Evolutionary conservation across 2,329 filamentous ascomycete genomes (phyloP).

Genomic region (Colletotrichum lupini): DNA sequence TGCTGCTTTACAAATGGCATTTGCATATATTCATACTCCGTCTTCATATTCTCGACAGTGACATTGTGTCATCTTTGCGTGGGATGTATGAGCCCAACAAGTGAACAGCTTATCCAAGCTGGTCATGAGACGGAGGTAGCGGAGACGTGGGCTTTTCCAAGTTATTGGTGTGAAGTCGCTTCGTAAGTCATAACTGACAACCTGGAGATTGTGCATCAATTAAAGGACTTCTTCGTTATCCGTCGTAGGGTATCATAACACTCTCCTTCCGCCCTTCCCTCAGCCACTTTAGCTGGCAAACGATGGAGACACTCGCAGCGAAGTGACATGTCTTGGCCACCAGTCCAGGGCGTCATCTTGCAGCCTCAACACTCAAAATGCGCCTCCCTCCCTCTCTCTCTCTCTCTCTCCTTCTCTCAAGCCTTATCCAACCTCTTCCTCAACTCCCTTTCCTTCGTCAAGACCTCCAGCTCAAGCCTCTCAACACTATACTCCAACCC

Average conservation of each 20-base stretch:
- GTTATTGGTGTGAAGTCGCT: too few relatives aligned
- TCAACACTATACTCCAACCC: conserved; percentile 88
- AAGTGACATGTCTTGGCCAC: not conserved
- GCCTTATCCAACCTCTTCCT: conserved; percentile 58
- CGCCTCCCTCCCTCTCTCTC: not conserved
- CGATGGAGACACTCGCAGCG: not conserved
- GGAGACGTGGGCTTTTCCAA: too few relatives aligned
- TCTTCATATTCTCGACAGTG: not conserved
- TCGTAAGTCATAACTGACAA: not conserved
- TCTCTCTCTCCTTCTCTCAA: conserved; percentile 26
- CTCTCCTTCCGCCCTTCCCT: not conserved
- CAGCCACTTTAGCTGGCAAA: too few relatives aligned
- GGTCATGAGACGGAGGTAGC: too few relatives aligned
- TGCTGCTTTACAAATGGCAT: conserved; percentile 32
- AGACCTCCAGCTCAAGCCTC: conserved; percentile 85
- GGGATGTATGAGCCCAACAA: too few relatives aligned
- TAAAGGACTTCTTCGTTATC: not conserved
- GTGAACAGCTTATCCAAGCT: too few relatives aligned
- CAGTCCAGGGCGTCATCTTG: not conserved
- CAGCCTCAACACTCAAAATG: too few relatives aligned
- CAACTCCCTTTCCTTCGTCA: conserved; percentile 75
- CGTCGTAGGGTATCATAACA: conserved; percentile 21
- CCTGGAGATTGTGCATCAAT: not conserved
- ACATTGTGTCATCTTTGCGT: not conserved
- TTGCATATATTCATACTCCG: conserved; percentile 23